phyloP scores from a whole-genome alignment of 139 green algal genomes.

The Chlorokybus atmophyticus region DNA sequence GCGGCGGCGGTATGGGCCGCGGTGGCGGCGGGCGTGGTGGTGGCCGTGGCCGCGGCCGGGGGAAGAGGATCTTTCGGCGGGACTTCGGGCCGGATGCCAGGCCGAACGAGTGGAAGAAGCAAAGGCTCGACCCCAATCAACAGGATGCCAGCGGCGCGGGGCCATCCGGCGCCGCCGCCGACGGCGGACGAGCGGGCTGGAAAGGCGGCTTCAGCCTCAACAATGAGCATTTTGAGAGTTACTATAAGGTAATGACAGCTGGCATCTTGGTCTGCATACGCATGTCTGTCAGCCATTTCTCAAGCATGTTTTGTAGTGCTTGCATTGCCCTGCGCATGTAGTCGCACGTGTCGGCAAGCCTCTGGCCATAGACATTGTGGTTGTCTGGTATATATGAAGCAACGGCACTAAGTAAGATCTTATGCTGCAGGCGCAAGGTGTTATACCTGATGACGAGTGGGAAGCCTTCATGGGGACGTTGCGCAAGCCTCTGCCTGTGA shows the following conservation, averaged over 20 bases:
- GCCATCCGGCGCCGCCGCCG: neutral
- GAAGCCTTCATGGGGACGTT: slow-evolving; percentile 66
- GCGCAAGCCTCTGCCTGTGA: slow-evolving; percentile 65
- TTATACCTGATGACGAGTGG: slow-evolving; percentile 72
- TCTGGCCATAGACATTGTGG: neutral
- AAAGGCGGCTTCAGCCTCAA: neutral
- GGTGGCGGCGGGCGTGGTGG: neutral
- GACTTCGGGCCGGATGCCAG: slow-evolving; percentile 17
- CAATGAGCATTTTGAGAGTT: slow-evolving; percentile 24
- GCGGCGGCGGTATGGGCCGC: neutral
- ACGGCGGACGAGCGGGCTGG: neutral
- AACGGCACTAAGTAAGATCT: neutral
- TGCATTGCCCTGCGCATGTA: neutral
- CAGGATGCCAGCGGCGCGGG: neutral
- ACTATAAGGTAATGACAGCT: slow-evolving; percentile 25
- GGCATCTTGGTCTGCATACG: neutral
- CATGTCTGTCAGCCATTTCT: neutral
- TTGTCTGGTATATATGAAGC: neutral
- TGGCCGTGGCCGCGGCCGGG: neutral
- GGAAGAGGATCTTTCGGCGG: neutral
- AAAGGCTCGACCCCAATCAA: neutral
- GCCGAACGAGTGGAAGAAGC: slow-evolving; percentile 22
- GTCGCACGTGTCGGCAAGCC: neutral
- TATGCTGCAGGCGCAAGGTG: slow-evolving; percentile 39
- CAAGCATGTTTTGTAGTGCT: neutral